A percentile compares a stretch with the other conserved stretches of the same genome.
phyloP scores from a whole-genome alignment of 2,329 filamentous ascomycete genomes.

The Ascochyta lentis region DNA sequence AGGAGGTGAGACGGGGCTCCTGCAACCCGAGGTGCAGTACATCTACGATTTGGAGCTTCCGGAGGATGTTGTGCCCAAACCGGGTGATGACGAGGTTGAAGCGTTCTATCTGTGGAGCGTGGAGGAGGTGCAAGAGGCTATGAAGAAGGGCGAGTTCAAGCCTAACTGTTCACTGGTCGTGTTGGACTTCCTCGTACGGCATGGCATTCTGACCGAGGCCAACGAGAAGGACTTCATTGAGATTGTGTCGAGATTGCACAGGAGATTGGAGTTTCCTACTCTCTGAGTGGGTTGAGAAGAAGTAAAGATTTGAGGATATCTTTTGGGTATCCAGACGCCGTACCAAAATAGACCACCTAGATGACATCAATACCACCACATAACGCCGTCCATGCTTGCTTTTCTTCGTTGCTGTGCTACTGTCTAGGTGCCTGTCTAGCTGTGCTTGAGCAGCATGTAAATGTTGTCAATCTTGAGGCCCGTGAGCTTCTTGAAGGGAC shows the following conservation, averaged over 20 bases:
- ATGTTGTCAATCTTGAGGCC: slow-evolving; percentile 90
- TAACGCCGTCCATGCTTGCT: slow-evolving; percentile 44
- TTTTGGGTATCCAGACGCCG: slow-evolving; percentile 43
- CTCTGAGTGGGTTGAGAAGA: slow-evolving; percentile 31
- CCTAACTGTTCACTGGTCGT: slow-evolving; percentile 87
- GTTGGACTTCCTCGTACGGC: slow-evolving; percentile 88
- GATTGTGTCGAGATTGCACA: slow-evolving; percentile 77
- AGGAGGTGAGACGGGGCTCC: slow-evolving; percentile 79
- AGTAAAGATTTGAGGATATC: slow-evolving; percentile 19
- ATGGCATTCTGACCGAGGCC: slow-evolving; percentile 77
- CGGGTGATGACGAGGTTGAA: slow-evolving; percentile 88
- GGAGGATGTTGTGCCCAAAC: slow-evolving; percentile 70
- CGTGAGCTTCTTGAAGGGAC: slow-evolving; percentile 94
- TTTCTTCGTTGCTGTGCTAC: slow-evolving; percentile 12
- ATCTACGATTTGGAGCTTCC: slow-evolving; percentile 87
- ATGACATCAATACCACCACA: slow-evolving; percentile 36
- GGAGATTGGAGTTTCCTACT: slow-evolving; percentile 76
- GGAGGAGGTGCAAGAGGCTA: slow-evolving; percentile 73
- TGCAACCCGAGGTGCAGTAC: slow-evolving; percentile 92
- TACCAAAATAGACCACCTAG: slow-evolving; percentile 34
- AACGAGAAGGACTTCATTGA: slow-evolving; percentile 81
- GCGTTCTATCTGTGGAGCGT: slow-evolving; percentile 80
- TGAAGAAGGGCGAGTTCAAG: slow-evolving; percentile 82
- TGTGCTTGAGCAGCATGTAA: slow-evolving; percentile 95
- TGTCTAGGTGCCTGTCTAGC: slow-evolving; percentile 20